phyloP scores from a whole-genome alignment of 306 rosid genomes.

The Castanea sativa region DNA sequence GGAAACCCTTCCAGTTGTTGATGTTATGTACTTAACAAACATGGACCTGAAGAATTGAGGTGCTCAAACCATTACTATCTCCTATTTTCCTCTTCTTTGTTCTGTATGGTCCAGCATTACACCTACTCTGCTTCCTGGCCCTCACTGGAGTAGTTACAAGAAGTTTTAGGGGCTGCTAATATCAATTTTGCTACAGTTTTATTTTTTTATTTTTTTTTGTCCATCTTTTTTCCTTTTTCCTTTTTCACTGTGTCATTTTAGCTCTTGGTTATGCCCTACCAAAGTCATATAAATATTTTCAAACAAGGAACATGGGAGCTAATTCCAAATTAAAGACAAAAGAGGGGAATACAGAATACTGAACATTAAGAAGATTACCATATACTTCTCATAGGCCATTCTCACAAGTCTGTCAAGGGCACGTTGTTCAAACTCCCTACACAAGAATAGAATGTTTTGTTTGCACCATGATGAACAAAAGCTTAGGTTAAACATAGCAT shows the following conservation, averaged over 20 bases:
- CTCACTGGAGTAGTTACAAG: neutral
- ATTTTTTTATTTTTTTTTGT: neutral
- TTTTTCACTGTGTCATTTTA: neutral
- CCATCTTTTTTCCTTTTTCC: neutral
- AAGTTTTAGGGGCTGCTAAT: neutral
- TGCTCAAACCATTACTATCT: neutral
- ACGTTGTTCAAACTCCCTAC: slow-evolving; percentile 80
- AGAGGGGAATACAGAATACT: neutral
- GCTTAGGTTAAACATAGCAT: slow-evolving; percentile 6
- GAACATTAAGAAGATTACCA: slow-evolving; percentile 53
- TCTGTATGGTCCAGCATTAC: neutral
- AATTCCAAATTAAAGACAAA: slow-evolving; percentile 17
- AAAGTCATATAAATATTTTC: neutral
- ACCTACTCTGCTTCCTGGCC: neutral
- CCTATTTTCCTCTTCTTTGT: neutral
- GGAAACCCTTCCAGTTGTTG: neutral
- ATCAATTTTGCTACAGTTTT: neutral
- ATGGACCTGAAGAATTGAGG: neutral
- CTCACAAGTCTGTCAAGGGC: slow-evolving; percentile 78
- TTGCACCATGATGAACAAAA: slow-evolving; percentile 28
- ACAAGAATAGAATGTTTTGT: slow-evolving; percentile 17
- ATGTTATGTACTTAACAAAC: neutral
- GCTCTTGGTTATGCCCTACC: neutral
- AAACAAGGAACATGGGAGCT: neutral
- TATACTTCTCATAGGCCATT: slow-evolving; percentile 81